Evolutionary conservation across 208 protist species (phyloP).

Genomic region (Crithidia sp.): DNA sequence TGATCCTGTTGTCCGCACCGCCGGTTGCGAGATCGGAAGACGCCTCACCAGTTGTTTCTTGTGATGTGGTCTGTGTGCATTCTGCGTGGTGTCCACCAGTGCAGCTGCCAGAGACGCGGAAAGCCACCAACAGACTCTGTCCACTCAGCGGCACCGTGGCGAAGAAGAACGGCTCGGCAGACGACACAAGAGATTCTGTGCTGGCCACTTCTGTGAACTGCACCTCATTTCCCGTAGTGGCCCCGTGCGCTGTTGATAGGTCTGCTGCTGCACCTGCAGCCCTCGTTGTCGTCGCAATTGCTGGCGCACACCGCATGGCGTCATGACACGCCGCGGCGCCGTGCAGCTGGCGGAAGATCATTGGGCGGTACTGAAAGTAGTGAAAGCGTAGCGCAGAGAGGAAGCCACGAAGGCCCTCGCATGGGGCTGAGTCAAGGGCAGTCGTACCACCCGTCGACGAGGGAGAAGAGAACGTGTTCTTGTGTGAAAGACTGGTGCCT

Average conservation of each 20-base stretch:
- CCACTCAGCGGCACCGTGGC: constrained; percentile 36
- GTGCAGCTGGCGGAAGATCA: constrained; percentile 61
- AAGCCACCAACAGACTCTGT: constrained; percentile 44
- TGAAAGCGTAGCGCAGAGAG: constrained; percentile 53
- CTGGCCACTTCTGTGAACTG: constrained; percentile 14
- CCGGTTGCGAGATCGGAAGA: too few species aligned
- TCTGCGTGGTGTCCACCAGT: too few species aligned
- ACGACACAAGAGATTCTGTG: background rate
- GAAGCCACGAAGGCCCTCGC: constrained; percentile 49
- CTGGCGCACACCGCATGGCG: background rate
- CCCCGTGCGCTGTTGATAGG: background rate
- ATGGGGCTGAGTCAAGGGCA: background rate
- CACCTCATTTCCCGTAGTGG: constrained; percentile 19
- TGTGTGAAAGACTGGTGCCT: too few species aligned
- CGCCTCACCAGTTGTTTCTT: too few species aligned
- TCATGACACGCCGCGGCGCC: constrained; percentile 15
- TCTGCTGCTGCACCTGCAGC: background rate
- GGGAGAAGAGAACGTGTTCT: background rate
- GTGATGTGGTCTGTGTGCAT: too few species aligned
- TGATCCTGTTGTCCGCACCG: too few species aligned
- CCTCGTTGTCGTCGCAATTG: background rate
- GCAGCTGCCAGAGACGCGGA: constrained; percentile 38
- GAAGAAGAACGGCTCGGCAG: constrained; percentile 26
- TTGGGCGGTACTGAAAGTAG: constrained; percentile 76
- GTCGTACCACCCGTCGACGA: background rate